phyloP scores from a whole-genome alignment of 1,139 yeast species.

The Spathaspora sp. region DNA sequence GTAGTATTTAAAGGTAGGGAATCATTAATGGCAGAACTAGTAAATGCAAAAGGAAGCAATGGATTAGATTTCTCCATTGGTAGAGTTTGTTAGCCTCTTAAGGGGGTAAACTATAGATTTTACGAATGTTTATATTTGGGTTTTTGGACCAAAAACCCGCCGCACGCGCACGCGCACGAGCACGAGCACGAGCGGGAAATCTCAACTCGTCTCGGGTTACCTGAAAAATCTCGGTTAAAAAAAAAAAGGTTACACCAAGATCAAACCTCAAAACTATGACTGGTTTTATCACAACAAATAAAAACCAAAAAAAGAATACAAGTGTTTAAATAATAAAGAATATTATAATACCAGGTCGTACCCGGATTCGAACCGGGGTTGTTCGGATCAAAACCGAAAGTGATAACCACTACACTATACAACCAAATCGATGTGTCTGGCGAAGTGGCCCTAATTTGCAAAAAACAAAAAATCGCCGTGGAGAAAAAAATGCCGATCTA shows the following conservation, averaged over 20 bases:
- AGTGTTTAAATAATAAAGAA: background rate
- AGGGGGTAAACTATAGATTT: too few relatives aligned
- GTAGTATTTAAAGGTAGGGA: slow-evolving; percentile 31
- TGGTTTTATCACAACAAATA: too few relatives aligned
- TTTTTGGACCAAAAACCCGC: too few relatives aligned
- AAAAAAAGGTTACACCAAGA: too few relatives aligned
- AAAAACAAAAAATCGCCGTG: background rate
- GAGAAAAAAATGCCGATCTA: too few relatives aligned
- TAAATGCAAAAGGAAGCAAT: slow-evolving; percentile 46
- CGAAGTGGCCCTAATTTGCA: too few relatives aligned
- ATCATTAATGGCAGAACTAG: slow-evolving; percentile 26
- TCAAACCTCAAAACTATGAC: too few relatives aligned
- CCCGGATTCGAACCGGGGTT: slow-evolving; percentile 98
- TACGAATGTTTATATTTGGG: background rate
- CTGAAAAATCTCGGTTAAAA: too few relatives aligned
- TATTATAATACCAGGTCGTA: slow-evolving; percentile 57
- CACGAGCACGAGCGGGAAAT: too few relatives aligned
- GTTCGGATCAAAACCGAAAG: slow-evolving; percentile 64
- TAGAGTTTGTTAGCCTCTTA: background rate
- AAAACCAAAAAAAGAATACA: background rate
- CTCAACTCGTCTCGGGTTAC: too few relatives aligned
- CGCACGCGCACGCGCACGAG: too few relatives aligned
- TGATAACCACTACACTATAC: slow-evolving; percentile 47
- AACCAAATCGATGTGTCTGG: slow-evolving; percentile 16
- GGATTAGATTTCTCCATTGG: slow-evolving; percentile 40